phyloP scores from a whole-genome alignment of 1,139 yeast genomes.

The Diutina rugosa region DNA sequence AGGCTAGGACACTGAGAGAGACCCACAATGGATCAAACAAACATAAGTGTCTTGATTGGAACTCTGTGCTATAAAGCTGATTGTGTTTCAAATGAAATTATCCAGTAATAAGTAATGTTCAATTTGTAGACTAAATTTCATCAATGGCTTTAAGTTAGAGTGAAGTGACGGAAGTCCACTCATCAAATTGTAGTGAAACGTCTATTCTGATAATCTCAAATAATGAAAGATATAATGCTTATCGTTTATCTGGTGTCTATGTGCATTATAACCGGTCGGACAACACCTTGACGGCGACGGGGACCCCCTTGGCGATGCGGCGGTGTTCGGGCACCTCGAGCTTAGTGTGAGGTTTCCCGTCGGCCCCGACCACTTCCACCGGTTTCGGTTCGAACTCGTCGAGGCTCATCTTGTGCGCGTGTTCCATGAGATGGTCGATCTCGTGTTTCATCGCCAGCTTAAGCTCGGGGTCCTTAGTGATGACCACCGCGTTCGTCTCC shows the following conservation, averaged over 20 bases:
- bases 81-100: too few relatives aligned
- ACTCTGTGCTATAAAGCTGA: neutral
- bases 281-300: slow-evolving; percentile 48
- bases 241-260: neutral
- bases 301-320: slow-evolving; percentile 44
- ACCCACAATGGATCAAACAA: too few relatives aligned
- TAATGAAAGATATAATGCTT: too few relatives aligned
- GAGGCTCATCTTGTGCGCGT: slow-evolving; percentile 27
- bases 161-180: too few relatives aligned
- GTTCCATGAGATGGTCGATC: slow-evolving; percentile 42
- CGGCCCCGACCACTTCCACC: slow-evolving; percentile 4
- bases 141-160: too few relatives aligned
- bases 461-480: slow-evolving; percentile 56
- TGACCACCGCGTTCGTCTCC: slow-evolving; percentile 72
- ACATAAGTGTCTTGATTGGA: too few relatives aligned
- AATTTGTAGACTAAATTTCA: too few relatives aligned
- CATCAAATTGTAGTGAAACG: too few relatives aligned
- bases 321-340: slow-evolving; percentile 39
- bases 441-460: slow-evolving; percentile 49
- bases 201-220: too few relatives aligned
- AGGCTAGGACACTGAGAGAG: too few relatives aligned
- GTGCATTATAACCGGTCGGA: neutral
- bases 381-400: slow-evolving; percentile 43
- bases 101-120: too few relatives aligned
- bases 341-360: neutral